Evolutionary conservation across 345 rosid species (phyloP).

Genomic region (Streptanthus diversifolius): DNA sequence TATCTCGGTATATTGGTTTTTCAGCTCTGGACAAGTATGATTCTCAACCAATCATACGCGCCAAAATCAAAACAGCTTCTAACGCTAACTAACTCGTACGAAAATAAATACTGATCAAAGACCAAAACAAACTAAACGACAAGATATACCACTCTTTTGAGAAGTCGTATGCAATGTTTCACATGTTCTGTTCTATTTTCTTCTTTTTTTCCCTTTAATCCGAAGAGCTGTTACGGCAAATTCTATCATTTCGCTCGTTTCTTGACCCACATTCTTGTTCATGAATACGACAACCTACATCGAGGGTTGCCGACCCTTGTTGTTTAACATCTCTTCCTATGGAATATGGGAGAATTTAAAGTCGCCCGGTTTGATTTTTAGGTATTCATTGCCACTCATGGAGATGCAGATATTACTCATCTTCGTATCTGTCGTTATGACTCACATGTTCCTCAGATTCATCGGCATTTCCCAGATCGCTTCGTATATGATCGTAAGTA

Average conservation of each 20-base stretch:
- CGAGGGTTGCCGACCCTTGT: neutral
- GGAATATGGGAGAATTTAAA: conserved; percentile 16
- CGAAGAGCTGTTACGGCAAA: neutral
- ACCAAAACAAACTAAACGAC: neutral
- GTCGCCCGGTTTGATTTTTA: neutral
- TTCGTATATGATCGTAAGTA: conserved; percentile 12
- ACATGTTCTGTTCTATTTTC: neutral
- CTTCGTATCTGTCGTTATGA: neutral
- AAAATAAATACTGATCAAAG: neutral
- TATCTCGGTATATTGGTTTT: neutral
- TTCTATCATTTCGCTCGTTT: neutral
- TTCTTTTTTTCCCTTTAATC: neutral
- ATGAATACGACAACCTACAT: neutral
- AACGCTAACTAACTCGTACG: neutral
- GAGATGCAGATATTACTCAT: conserved; percentile 25
- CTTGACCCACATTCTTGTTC: neutral
- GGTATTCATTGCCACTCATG: conserved; percentile 27
- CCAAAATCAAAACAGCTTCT: neutral
- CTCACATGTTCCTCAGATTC: conserved; percentile 23
- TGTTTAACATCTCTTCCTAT: conserved; percentile 7
- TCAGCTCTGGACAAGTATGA: neutral
- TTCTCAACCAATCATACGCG: neutral
- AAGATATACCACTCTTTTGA: neutral
- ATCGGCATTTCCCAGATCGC: conserved; percentile 18
- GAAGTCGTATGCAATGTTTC: neutral